Conservation (phyloP, 768 basidiomycete genomes). For the Coprinopsis sp. region DNA sequence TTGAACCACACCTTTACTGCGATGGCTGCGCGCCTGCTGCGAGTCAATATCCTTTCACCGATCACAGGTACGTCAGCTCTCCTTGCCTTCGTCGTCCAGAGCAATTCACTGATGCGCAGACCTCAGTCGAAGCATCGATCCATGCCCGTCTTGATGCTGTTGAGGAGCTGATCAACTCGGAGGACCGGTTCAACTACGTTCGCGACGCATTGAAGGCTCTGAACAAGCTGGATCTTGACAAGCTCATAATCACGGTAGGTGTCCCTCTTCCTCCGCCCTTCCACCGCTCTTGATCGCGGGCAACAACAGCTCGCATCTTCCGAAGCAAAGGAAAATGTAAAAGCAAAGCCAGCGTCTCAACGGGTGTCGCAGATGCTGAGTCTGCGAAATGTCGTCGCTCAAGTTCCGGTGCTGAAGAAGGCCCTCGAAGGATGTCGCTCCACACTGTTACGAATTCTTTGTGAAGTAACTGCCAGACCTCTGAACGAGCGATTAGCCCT, state of each 20-base stretch:
- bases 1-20: conserved; percentile 84
- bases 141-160: conserved; percentile 85
- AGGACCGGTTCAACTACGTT: conserved; percentile 67
- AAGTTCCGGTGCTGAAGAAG: conserved; percentile 57
- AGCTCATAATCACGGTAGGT: conserved; percentile 66
- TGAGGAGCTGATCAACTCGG: conserved; percentile 74
- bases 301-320: conserved; percentile 54
- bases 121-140: conserved; percentile 54
- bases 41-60: conserved; percentile 79
- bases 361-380: conserved; percentile 78
- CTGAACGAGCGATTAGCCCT: not conserved
- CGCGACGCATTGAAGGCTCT: conserved; percentile 64
- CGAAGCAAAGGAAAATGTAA: conserved; percentile 49
- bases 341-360: conserved; percentile 59
- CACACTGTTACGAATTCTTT: conserved; percentile 57
- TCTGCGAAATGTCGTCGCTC: conserved; percentile 66
- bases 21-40: conserved; percentile 81
- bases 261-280: not conserved
- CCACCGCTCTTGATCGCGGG: not conserved
- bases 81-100: not conserved
- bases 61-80: conserved; percentile 50
- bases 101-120: conserved; percentile 6
- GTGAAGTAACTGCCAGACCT: conserved; percentile 40
- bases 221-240: conserved; percentile 86
- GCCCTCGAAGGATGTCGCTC: conserved; percentile 57